A percentile compares a stretch with the other conserved stretches of the same genome.
phyloP scores from a whole-genome alignment of 208 protist genomes.

The Leishmania arabica region DNA sequence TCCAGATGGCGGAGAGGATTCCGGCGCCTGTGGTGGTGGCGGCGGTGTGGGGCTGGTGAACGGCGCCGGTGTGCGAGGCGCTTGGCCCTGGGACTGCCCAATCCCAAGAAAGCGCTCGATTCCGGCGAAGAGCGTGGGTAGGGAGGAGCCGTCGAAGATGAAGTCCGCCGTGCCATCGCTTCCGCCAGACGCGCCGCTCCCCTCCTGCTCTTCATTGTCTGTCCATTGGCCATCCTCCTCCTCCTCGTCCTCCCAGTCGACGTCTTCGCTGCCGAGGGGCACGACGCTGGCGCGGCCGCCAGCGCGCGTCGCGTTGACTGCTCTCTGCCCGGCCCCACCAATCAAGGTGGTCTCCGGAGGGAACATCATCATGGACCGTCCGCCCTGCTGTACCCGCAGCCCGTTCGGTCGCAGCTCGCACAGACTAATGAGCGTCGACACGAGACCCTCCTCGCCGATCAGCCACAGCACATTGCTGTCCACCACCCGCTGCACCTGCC shows the following conservation, averaged over 20 bases:
- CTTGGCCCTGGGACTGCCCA: slow-evolving; percentile 4
- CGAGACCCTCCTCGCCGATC: slow-evolving; percentile 52
- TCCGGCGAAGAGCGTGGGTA: slow-evolving; percentile 22
- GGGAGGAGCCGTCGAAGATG: slow-evolving; percentile 27
- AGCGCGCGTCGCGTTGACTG: background rate
- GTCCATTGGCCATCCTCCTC: slow-evolving; percentile 26
- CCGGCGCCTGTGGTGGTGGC: slow-evolving; percentile 1
- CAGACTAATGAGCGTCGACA: slow-evolving; percentile 60
- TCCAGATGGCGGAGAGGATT: background rate
- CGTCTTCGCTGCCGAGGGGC: slow-evolving; percentile 6
- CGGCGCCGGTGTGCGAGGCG: background rate
- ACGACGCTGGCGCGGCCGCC: background rate
- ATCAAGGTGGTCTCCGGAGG: slow-evolving; percentile 9
- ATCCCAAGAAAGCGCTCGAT: slow-evolving; percentile 24
- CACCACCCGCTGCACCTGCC: slow-evolving; percentile 73
- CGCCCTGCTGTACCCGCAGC: slow-evolving; percentile 44
- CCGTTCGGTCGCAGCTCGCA: slow-evolving; percentile 53
- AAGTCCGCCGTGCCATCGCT: slow-evolving; percentile 25
- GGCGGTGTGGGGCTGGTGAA: background rate
- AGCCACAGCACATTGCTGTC: slow-evolving; percentile 88
- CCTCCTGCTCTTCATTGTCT: slow-evolving; percentile 16
- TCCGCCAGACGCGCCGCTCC: slow-evolving; percentile 11
- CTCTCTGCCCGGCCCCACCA: background rate
- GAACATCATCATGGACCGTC: slow-evolving; percentile 37
- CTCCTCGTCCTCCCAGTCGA: slow-evolving; percentile 31